A percentile compares a stretch with the other conserved stretches of the same genome.
These are phyloP conservation scores for Mucor indicus DNA, from an alignment of 371 early-diverging fungal species.

Conservation along the genomic window DNA sequence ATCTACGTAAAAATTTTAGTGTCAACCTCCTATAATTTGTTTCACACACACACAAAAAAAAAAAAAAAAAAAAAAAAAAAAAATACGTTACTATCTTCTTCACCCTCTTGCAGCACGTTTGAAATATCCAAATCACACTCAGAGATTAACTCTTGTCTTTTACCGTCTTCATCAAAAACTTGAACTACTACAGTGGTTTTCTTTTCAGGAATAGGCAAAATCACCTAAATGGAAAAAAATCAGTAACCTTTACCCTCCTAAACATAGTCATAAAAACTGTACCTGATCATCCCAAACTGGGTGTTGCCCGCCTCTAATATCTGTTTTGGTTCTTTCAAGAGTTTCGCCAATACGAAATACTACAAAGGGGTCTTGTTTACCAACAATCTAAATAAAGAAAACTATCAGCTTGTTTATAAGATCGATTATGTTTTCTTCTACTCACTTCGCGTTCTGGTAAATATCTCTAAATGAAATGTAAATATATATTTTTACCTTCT, in stretches of 20 bases:
- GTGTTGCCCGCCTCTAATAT: constrained; percentile 47
- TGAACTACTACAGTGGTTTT: constrained; percentile 41
- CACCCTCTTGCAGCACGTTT: constrained; percentile 60
- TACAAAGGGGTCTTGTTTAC: constrained; percentile 51
- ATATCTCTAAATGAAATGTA: constrained; percentile 35
- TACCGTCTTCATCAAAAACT: constrained; percentile 44
- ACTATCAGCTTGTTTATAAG: not conserved
- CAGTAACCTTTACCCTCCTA: no score
- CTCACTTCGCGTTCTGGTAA: constrained; percentile 48
- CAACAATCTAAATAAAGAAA: constrained; percentile 26
- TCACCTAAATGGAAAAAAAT: constrained; percentile 23
- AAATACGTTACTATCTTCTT: constrained; percentile 69
- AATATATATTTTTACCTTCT: not conserved
- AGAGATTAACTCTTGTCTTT: constrained; percentile 62
- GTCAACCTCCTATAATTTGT: no score
- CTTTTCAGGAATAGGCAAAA: constrained; percentile 38
- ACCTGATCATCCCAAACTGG: constrained; percentile 56
- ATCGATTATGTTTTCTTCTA: not conserved
- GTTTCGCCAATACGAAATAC: constrained; percentile 40
- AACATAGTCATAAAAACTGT: constrained; percentile 5
- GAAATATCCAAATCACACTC: constrained; percentile 62
- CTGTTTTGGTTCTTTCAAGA: constrained; percentile 38
- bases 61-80: no score
- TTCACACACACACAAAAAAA: no score
- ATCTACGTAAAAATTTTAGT: constrained; percentile 30